phyloP scores from a whole-genome alignment of 176 grass and related monocot genomes.

The Oryza longistaminata region DNA sequence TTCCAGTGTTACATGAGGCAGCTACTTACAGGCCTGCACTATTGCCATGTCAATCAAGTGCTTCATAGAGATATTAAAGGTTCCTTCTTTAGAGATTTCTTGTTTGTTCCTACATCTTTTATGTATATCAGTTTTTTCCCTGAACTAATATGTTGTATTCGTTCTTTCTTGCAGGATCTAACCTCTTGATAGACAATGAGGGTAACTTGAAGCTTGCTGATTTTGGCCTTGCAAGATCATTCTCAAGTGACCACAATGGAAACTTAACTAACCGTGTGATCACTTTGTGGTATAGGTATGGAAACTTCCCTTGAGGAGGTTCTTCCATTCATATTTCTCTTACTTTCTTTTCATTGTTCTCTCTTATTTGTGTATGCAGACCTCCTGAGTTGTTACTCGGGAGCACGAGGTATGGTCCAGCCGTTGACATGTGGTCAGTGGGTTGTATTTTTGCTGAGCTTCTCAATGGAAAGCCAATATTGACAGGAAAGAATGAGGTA shows the following conservation, averaged over 20 bases:
- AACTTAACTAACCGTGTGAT: slow-evolving; percentile 95
- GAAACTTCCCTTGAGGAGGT: not conserved
- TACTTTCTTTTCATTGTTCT: not conserved
- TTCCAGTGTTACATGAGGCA: slow-evolving; percentile 83
- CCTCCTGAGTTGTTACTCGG: slow-evolving; percentile 89
- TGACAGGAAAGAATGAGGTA: slow-evolving; percentile 97
- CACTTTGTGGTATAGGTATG: slow-evolving; percentile 94
- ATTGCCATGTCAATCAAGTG: slow-evolving; percentile 90
- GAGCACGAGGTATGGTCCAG: slow-evolving; percentile 85
- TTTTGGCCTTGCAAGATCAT: slow-evolving; percentile 94
- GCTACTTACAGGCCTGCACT: slow-evolving; percentile 76
- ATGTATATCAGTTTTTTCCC: not conserved
- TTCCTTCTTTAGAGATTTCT: not conserved
- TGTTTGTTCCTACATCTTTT: not conserved
- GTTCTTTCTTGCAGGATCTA: slow-evolving; percentile 56
- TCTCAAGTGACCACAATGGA: slow-evolving; percentile 82
- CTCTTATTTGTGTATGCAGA: slow-evolving; percentile 46
- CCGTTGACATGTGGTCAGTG: slow-evolving; percentile 98
- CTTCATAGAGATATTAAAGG: slow-evolving; percentile 99
- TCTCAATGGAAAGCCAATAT: slow-evolving; percentile 88
- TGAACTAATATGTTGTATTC: slow-evolving; percentile 2
- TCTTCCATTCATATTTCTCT: not conserved
- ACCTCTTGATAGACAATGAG: slow-evolving; percentile 97
- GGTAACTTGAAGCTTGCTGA: slow-evolving; percentile 96
- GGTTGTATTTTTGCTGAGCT: slow-evolving; percentile 98